phyloP scores from a whole-genome alignment of 129 eudicot species.

The Deinandra increscens region DNA sequence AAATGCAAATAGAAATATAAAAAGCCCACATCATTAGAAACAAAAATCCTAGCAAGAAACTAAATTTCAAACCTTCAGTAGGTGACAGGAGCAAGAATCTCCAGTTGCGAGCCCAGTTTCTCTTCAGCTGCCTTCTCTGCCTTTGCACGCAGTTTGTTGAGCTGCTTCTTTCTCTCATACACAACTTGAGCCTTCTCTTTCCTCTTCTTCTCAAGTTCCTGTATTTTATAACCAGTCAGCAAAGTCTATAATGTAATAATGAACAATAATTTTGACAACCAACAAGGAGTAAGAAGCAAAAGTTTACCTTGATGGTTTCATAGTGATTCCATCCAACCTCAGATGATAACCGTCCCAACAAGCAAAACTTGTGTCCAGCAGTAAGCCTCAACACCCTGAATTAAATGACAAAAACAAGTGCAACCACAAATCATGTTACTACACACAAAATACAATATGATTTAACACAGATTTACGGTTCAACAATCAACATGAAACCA shows the following conservation, averaged over 20 bases:
- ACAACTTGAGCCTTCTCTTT: slow-evolving; percentile 62
- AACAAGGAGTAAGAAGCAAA: background rate
- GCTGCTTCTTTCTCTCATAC: slow-evolving; percentile 74
- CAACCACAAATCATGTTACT: background rate
- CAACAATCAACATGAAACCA: background rate
- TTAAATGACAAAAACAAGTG: background rate
- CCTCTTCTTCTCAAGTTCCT: slow-evolving; percentile 87
- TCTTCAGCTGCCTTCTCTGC: slow-evolving; percentile 74
- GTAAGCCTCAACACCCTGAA: slow-evolving; percentile 74
- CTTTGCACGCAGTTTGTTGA: slow-evolving; percentile 50
- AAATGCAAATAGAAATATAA: slow-evolving; percentile 17
- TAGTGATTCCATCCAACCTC: slow-evolving; percentile 84
- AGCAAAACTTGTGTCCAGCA: slow-evolving; percentile 75
- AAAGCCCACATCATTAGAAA: slow-evolving; percentile 15
- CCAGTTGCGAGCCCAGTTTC: slow-evolving; percentile 58
- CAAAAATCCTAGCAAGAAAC: slow-evolving; percentile 33
- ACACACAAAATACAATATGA: background rate
- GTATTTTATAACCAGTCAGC: background rate
- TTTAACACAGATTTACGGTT: background rate
- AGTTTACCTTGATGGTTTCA: slow-evolving; percentile 64
- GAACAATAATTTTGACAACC: background rate
- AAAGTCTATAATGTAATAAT: background rate
- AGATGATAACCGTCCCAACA: slow-evolving; percentile 62
- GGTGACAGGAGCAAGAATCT: slow-evolving; percentile 57
- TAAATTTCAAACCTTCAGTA: slow-evolving; percentile 36